Evolutionary conservation across 2,329 filamentous ascomycete species (phyloP), one percentile per base, ranked within the genome.

Genomic region (Monilinia fructicola): DNA sequence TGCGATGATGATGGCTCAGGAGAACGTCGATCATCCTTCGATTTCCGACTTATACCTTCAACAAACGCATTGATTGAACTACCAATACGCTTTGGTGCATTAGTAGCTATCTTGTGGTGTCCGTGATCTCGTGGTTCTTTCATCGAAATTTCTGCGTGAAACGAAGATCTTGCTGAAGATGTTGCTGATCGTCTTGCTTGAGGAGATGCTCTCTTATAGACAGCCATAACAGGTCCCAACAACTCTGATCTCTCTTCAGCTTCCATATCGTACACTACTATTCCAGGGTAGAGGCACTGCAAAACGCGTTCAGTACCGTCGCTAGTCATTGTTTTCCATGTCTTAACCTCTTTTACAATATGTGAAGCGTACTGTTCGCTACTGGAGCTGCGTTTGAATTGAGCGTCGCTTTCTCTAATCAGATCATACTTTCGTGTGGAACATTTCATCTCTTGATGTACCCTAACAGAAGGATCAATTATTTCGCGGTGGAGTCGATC

Each of bases 361-460:
- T 60, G 6, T 3, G 4, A 21, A 14, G 16, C 14, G 7, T 50
- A 4, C 31, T 60, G 26, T 35, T n/a, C 28, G 0, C 23, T n/a
- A 14, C 42, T 50, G 16, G 44, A 60, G 44, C 28, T 23, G 3
- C 10, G 31, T 9, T 14, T 14, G 9, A 21, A 14, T 26, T 18
- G 38, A 23, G 3, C 35, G 4, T 18, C 21, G 7, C 54, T 23
- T 16, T 18, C 56, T 26, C 7, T 2, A 18, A 60, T 10, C 6
- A 60, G 1, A 7, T 60, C 42, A 28, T 60, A 60, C 16, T 16
- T 12, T 35, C 48, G 42, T 2, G 26, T 48, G n/a, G 56, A 60
- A 46, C 42, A 60, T 46, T 60, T 26, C 56, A 60, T 60, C 26
- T 60, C 56, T 10, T n/a, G 18, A 16, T 60, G 42, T 7, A 60